phyloP scores from a whole-genome alignment of 805 yeast genomes.

The Candida vaughaniae region DNA sequence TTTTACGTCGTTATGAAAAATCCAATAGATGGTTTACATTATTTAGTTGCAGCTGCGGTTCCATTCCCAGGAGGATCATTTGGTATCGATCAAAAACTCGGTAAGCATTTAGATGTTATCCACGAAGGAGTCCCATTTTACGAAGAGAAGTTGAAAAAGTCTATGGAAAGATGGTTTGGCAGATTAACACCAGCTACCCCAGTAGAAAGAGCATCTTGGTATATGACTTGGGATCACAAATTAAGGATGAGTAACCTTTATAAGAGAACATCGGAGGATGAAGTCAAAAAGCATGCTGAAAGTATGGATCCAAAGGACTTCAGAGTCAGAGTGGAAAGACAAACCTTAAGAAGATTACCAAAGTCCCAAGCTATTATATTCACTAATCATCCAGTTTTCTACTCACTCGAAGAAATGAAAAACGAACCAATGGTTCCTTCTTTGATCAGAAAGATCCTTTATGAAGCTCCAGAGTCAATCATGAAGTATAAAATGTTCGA shows the following conservation, averaged over 20 bases:
- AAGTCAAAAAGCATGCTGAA: slow-evolving; percentile 19
- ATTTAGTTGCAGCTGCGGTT: slow-evolving; percentile 70
- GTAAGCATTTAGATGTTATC: slow-evolving; percentile 60
- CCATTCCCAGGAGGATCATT: slow-evolving; percentile 81
- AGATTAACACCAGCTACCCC: slow-evolving; percentile 59
- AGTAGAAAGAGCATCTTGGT: slow-evolving; percentile 76
- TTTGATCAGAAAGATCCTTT: slow-evolving; percentile 59
- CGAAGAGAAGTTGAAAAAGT: slow-evolving; percentile 58
- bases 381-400: slow-evolving; percentile 77
- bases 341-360: slow-evolving; percentile 67
- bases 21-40: slow-evolving; percentile 54
- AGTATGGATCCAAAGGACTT: slow-evolving; percentile 50
- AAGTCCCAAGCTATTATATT: slow-evolving; percentile 64
- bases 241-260: slow-evolving; percentile 57
- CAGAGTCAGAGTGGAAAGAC: slow-evolving; percentile 71
- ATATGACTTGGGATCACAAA: slow-evolving; percentile 71
- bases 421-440: slow-evolving; percentile 82
- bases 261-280: slow-evolving; percentile 44
- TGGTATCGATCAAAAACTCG: slow-evolving; percentile 59
- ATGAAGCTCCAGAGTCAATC: slow-evolving; percentile 66
- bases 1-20: slow-evolving; percentile 62
- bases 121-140: slow-evolving; percentile 72
- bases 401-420: slow-evolving; percentile 73
- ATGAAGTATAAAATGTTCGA: slow-evolving; percentile 63
- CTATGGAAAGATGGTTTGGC: slow-evolving; percentile 74